Conservation (phyloP, 148 eudicot species). For the Persicaria maculosa region DNA sequence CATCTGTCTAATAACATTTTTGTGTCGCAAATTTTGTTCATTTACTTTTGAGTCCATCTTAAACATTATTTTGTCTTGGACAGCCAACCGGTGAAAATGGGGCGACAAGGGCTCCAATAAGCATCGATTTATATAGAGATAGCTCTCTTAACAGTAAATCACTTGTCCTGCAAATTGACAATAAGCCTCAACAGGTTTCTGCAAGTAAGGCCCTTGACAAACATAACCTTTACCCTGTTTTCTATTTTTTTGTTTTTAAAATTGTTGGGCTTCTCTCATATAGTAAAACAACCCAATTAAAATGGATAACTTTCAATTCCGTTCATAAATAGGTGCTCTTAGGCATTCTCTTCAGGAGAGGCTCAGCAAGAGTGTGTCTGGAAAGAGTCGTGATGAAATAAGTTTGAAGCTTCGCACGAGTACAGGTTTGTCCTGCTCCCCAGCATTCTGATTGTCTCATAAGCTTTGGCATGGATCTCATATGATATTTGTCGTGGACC, state of each 20-base stretch:
- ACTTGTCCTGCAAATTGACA: slow-evolving; percentile 82
- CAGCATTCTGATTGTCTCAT: background rate
- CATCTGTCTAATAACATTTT: background rate
- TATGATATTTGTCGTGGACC: background rate
- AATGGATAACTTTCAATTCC: slow-evolving; percentile 9
- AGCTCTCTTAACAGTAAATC: slow-evolving; percentile 76
- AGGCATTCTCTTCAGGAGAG: slow-evolving; percentile 96
- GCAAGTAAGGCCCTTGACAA: slow-evolving; percentile 63
- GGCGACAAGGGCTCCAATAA: slow-evolving; percentile 94
- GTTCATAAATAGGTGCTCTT: slow-evolving; percentile 63
- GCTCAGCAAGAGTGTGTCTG: slow-evolving; percentile 68
- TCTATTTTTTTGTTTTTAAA: background rate
- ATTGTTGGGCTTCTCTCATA: background rate
- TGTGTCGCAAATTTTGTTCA: background rate
- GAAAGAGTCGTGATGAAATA: slow-evolving; percentile 80
- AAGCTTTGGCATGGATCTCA: background rate
- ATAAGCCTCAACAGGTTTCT: slow-evolving; percentile 80
- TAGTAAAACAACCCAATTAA: background rate
- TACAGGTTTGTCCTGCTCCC: slow-evolving; percentile 41
- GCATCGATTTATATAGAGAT: slow-evolving; percentile 77
- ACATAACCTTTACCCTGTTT: background rate
- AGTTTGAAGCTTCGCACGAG: slow-evolving; percentile 83
- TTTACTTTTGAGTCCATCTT: background rate
- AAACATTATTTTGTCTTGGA: slow-evolving; percentile 5
- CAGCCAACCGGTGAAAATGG: slow-evolving; percentile 99